phyloP scores from a whole-genome alignment of 2,329 filamentous ascomycete species.

The Paecilomyces dactylethromorphus region DNA sequence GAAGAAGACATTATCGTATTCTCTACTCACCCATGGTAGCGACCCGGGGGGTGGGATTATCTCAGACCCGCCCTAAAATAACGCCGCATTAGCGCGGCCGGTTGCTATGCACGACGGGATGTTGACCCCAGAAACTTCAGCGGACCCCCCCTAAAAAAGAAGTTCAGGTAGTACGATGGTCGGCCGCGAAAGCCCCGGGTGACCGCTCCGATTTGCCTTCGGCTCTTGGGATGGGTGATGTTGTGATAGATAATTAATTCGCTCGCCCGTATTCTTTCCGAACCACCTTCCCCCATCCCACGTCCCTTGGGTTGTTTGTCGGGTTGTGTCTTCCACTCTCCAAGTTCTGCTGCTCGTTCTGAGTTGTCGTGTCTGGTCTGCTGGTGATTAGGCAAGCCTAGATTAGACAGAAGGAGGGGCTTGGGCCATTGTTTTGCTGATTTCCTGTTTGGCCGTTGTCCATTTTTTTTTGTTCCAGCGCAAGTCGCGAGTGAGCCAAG shows the following conservation, averaged over 20 bases:
- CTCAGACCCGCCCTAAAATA: not conserved
- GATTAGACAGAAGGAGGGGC: not conserved
- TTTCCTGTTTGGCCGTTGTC: not conserved
- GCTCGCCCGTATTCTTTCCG: not conserved
- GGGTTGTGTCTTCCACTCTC: not conserved
- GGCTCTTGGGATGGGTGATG: not conserved
- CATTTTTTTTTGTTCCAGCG: not conserved
- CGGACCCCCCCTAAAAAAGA: not conserved
- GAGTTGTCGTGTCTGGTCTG: not conserved
- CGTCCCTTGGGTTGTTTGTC: not conserved
- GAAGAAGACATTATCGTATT: not conserved
- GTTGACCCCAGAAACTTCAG: not conserved
- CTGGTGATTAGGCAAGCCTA: not conserved
- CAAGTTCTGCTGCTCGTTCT: not conserved
- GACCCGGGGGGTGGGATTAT: not conserved
- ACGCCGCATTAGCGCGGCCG: not conserved
- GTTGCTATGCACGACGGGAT: not conserved
- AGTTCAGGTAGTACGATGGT: not conserved
- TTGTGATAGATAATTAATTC: not conserved
- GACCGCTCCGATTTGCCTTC: not conserved
- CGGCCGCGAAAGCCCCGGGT: not conserved
- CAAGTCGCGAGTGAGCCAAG: constrained; percentile 22
- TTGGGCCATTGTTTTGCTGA: not conserved
- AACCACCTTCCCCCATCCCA: not conserved
- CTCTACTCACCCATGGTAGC: not conserved